These are phyloP conservation scores for Verticillium longisporum DNA, from an alignment of 2,329 filamentous ascomycete genomes.

Conservation along the genomic window DNA sequence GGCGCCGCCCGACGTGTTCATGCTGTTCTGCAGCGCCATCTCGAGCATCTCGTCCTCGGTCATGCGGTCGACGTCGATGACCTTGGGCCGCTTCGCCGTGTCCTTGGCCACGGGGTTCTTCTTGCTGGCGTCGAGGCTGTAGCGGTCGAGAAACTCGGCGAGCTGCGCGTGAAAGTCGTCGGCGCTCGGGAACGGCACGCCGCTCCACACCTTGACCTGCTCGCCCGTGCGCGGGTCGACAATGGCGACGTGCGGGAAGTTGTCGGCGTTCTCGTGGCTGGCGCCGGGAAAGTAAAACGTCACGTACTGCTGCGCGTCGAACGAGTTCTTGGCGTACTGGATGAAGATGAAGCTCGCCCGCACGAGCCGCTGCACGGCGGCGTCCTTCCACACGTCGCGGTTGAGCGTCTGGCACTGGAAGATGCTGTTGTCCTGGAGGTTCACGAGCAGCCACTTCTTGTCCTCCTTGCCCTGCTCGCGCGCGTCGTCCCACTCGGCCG, in stretches of 20 bases:
- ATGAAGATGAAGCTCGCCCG: slow-evolving; percentile 93
- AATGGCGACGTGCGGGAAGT: slow-evolving; percentile 93
- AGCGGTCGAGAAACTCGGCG: slow-evolving; percentile 93
- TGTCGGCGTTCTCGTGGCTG: slow-evolving; percentile 71
- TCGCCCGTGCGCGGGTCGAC: slow-evolving; percentile 94
- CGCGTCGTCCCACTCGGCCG: slow-evolving; percentile 70
- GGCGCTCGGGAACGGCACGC: slow-evolving; percentile 67
- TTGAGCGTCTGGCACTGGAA: slow-evolving; percentile 95
- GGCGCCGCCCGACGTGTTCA: slow-evolving; percentile 48
- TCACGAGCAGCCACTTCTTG: slow-evolving; percentile 92
- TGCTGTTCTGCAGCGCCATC: slow-evolving; percentile 83
- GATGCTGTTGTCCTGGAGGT: slow-evolving; percentile 86
- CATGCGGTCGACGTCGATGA: slow-evolving; percentile 76
- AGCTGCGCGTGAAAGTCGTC: slow-evolving; percentile 85
- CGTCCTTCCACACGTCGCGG: slow-evolving; percentile 91
- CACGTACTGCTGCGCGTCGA: slow-evolving; percentile 70
- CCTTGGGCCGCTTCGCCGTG: slow-evolving; percentile 62
- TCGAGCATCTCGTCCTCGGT: slow-evolving; percentile 97
- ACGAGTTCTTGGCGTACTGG: slow-evolving; percentile 85
- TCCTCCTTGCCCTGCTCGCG: slow-evolving; percentile 78
- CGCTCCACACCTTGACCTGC: slow-evolving; percentile 94
- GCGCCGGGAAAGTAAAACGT: slow-evolving; percentile 78
- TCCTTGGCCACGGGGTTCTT: slow-evolving; percentile 87
- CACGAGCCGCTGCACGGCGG: slow-evolving; percentile 69
- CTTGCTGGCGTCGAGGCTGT: slow-evolving; percentile 79